Base-by-base conservation (phyloP, 176 grass and related monocot genomes). In the Canna indica region DNA sequence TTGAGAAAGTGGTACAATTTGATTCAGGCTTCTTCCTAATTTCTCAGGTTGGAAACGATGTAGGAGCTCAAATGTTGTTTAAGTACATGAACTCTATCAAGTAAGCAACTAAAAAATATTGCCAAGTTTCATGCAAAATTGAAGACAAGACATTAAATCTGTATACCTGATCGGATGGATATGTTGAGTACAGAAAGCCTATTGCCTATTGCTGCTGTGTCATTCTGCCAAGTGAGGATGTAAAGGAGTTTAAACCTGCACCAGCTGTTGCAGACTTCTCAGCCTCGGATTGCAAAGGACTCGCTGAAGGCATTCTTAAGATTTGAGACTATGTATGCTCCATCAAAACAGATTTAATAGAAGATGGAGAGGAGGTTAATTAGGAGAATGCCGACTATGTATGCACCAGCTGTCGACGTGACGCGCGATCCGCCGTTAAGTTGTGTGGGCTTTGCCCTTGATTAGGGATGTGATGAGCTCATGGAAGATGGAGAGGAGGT, bases 191-290 rank as follows among this genome's bases (percentile, higher is more conserved):
- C 77, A 96, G 93, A 75, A 91, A 79, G n/a, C n/a, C n/a, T n/a
- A n/a, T n/a, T n/a, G 33, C 83, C 93, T 25, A 85, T 86, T 29
- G 86, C 86, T 25, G 82, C n/a, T n/a, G n/a, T n/a, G n/a, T 85
- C 38, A 91, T 96, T 74, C 90, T 96, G 36, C 74, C 81, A 47
- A 73, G 83, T 17, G 57, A 86, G 35, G 93, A 81, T 77, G 77
- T 77, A 26, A 81, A 71, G 47, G 72, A 72, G 22, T 87, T 85
- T 69, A 89, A 87, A 69, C 93, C 93, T 42, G 86, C 93, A 61
- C 93, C 93, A 28, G 79, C 78, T 61, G 88, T 96, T 11, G 88
- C 88, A 31, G 87, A 82, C 64, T 96, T 91, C 79, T 96, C 93
- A 7, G 67, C 81, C 39, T 79, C 88, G 29, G 93, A 88, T 10